phyloP scores from a whole-genome alignment of 345 rosid species.

The Acer yangbiense region DNA sequence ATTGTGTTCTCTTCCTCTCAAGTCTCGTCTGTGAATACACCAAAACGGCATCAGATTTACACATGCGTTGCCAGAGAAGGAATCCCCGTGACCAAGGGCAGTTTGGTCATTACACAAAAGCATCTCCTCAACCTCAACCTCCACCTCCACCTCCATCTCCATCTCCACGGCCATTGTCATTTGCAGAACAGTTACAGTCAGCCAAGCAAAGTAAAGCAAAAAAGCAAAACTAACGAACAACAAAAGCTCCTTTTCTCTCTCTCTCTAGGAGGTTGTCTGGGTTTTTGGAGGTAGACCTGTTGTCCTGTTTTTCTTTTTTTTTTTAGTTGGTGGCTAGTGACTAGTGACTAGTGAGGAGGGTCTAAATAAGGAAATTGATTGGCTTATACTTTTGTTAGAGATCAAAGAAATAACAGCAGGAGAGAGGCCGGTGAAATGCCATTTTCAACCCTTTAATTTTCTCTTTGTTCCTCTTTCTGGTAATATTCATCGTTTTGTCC shows the following conservation, averaged over 20 bases:
- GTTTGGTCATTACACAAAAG: slow-evolving; percentile 32
- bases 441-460: slow-evolving; percentile 31
- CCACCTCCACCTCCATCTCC: not conserved
- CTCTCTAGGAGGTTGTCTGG: slow-evolving; percentile 22
- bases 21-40: slow-evolving; percentile 33
- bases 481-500: slow-evolving; percentile 43
- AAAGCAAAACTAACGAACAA: not conserved
- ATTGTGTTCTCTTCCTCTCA: slow-evolving; percentile 20
- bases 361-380: slow-evolving; percentile 21
- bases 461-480: slow-evolving; percentile 25
- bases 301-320: not conserved
- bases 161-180: slow-evolving; percentile 5
- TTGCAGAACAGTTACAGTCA: not conserved
- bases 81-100: slow-evolving; percentile 29
- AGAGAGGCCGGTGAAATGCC: slow-evolving; percentile 43
- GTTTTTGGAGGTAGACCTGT: not conserved
- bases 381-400: not conserved
- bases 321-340: not conserved
- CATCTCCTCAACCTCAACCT: not conserved
- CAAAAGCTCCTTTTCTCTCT: not conserved
- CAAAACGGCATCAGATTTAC: slow-evolving; percentile 38
- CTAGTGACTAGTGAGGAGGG: not conserved
- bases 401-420: not conserved
- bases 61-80: slow-evolving; percentile 12
- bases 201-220: not conserved